Conservation (phyloP, 2,329 filamentous ascomycete species). For the Fusarium sp. region DNA sequence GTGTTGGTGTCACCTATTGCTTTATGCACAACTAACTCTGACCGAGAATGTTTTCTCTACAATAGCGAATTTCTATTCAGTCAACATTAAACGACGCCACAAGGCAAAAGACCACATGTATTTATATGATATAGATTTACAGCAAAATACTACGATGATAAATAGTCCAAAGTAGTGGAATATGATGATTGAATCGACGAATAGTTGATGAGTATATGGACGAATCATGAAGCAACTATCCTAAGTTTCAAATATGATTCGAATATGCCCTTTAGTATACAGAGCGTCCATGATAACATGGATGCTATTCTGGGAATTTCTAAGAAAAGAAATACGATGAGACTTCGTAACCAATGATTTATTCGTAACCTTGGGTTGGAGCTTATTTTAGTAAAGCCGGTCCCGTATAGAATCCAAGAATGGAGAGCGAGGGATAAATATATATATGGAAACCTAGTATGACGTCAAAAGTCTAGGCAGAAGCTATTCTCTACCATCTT, state of each 20-base stretch:
- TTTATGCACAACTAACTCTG: neutral
- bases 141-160: too few species aligned
- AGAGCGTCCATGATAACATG: neutral
- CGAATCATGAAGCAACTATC: too few species aligned
- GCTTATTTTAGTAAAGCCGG: neutral
- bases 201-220: too few species aligned
- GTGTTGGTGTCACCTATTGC: neutral
- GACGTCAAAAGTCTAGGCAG: neutral
- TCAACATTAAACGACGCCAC: neutral
- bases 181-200: too few species aligned
- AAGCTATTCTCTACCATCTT: neutral
- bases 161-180: too few species aligned
- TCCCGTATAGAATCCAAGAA: neutral
- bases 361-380: neutral
- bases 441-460: neutral
- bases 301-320: neutral
- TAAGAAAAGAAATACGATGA: neutral
- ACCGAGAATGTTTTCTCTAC: neutral
- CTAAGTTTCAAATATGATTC: too few species aligned
- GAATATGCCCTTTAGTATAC: neutral
- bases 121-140: too few species aligned
- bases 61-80: neutral
- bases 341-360: neutral
- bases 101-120: too few species aligned
- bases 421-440: neutral